Conservation (phyloP, 2,329 filamentous ascomycete genomes). For the Botrytis medusae region DNA sequence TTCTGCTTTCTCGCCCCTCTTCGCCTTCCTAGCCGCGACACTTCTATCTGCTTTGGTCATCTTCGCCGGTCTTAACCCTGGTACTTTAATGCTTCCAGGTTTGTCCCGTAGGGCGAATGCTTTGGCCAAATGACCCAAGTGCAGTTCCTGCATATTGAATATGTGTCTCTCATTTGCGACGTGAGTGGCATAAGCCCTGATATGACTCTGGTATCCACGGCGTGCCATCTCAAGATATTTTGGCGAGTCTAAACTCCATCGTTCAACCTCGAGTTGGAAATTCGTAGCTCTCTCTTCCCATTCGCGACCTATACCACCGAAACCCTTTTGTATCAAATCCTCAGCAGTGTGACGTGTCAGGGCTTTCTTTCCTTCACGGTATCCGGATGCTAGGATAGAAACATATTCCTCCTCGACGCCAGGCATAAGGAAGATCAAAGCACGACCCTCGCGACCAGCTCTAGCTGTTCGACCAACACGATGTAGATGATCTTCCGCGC, state of each 20-base stretch:
- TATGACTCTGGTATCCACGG: conserved; percentile 85
- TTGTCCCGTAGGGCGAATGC: conserved; percentile 87
- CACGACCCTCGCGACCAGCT: conserved; percentile 83
- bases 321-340: conserved; percentile 66
- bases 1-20: conserved; percentile 40
- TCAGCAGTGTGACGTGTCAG: conserved; percentile 63
- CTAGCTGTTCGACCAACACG: conserved; percentile 92
- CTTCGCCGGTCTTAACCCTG: conserved; percentile 45
- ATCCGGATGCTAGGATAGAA: conserved; percentile 46
- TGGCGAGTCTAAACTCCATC: conserved; percentile 62
- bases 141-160: conserved; percentile 89
- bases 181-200: conserved; percentile 94
- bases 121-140: conserved; percentile 92
- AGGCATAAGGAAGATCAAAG: conserved; percentile 85
- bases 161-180: conserved; percentile 78
- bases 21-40: conserved; percentile 41
- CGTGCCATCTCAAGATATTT: conserved; percentile 77
- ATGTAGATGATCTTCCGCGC: conserved; percentile 89
- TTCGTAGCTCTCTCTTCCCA: conserved; percentile 69
- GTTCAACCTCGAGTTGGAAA: conserved; percentile 64
- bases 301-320: conserved; percentile 51
- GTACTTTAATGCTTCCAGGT: conserved; percentile 73
- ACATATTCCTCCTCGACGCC: conserved; percentile 93
- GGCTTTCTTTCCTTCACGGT: conserved; percentile 57
- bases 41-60: conserved; percentile 45